Percentiles rank a stretch among this genome's conserved stretches.
phyloP scores from a whole-genome alignment of 495 filamentous ascomycete genomes.

The Penicillium manginii region DNA sequence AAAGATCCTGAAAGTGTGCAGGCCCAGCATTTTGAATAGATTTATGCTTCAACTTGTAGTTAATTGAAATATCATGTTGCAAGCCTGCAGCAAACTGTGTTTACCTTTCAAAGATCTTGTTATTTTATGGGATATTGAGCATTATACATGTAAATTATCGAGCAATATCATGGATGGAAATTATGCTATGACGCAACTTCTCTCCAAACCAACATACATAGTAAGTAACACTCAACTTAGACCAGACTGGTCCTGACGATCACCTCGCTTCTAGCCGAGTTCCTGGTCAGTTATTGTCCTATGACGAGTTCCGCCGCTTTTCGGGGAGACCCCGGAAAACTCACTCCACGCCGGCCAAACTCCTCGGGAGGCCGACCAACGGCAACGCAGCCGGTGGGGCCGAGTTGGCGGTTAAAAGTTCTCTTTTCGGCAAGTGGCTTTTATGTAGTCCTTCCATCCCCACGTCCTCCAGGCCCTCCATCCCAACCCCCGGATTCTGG shows the following conservation, averaged over 20 bases:
- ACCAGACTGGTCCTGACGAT: not conserved
- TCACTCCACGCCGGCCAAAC: conserved; percentile 10
- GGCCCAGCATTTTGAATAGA: conserved; percentile 35
- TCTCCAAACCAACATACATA: not conserved
- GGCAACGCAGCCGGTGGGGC: conserved; percentile 2
- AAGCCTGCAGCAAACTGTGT: too few species aligned
- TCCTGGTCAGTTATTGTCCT: not conserved
- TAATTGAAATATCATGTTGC: too few species aligned
- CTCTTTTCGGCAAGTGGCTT: conserved; percentile 23
- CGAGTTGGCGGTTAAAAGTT: conserved; percentile 25
- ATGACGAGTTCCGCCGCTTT: not conserved
- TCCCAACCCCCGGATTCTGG: conserved; percentile 9
- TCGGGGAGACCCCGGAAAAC: conserved; percentile 16
- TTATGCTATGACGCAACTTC: not conserved
- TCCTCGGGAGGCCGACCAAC: conserved; percentile 13
- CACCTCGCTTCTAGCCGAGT: conserved; percentile 1
- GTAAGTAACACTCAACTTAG: not conserved
- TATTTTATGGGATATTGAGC: too few species aligned
- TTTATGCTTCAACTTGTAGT: too few species aligned
- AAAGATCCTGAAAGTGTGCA: conserved; percentile 25
- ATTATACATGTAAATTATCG: too few species aligned
- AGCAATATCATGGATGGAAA: not conserved
- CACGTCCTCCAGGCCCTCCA: conserved; percentile 4
- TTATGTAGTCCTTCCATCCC: conserved; percentile 12
- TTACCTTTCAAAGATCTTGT: too few species aligned